Conservation (phyloP, 768 basidiomycete genomes). For the Gautieria morchelliformis region DNA sequence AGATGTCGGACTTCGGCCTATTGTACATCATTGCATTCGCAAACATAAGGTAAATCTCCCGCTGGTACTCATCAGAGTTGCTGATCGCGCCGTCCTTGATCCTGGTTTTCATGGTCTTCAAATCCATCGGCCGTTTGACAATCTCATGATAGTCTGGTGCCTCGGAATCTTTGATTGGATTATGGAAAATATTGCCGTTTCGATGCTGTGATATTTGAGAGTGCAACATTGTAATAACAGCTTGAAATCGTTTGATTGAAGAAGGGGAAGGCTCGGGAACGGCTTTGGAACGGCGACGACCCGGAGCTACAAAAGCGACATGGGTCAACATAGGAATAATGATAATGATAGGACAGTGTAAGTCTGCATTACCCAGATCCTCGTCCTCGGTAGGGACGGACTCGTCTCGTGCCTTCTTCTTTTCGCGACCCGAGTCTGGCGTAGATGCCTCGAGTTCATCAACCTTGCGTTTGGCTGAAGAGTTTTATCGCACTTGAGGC, state of each 20-base stretch:
- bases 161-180: conserved; percentile 80
- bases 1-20: conserved; percentile 74
- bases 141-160: conserved; percentile 90
- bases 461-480: conserved; percentile 48
- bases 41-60: conserved; percentile 90
- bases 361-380: conserved; percentile 28
- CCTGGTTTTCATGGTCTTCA: conserved; percentile 83
- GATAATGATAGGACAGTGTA: too few relatives aligned
- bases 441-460: conserved; percentile 39
- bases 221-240: conserved; percentile 72
- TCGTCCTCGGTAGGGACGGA: conserved; percentile 62
- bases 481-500: neutral
- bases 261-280: conserved; percentile 3
- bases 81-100: conserved; percentile 77
- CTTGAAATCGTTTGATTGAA: conserved; percentile 57
- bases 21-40: conserved; percentile 99
- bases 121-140: conserved; percentile 90
- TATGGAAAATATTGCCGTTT: conserved; percentile 84
- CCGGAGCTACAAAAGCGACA: neutral
- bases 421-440: conserved; percentile 36
- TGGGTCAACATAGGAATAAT: too few relatives aligned
- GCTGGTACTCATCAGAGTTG: conserved; percentile 78
- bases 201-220: conserved; percentile 77
- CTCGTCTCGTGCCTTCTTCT: conserved; percentile 54
- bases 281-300: conserved; percentile 3